Evolutionary conservation across 306 rosid genomes (phyloP).

Genomic region (Quercus dentata): DNA sequence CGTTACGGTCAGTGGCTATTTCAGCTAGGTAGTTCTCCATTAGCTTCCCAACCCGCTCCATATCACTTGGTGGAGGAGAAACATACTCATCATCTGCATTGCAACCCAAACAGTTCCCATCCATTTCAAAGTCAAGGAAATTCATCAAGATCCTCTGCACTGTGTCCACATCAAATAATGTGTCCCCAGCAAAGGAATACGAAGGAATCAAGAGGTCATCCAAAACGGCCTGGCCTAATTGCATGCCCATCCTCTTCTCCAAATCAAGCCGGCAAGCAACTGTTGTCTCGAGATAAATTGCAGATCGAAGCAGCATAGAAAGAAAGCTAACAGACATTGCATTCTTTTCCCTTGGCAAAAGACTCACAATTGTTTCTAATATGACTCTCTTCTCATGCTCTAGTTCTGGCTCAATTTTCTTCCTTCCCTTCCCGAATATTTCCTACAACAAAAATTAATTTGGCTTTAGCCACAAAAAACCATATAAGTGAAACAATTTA

Average conservation of each 20-base stretch:
- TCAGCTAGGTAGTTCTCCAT: conserved; percentile 88
- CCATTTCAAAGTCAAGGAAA: conserved; percentile 52
- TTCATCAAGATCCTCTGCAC: conserved; percentile 68
- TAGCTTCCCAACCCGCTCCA: conserved; percentile 67
- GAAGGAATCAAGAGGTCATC: conserved; percentile 93
- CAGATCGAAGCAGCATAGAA: conserved; percentile 79
- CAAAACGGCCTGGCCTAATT: conserved; percentile 71
- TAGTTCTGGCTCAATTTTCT: conserved; percentile 61
- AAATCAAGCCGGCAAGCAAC: conserved; percentile 93
- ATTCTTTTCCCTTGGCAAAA: conserved; percentile 76
- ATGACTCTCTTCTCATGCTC: conserved; percentile 93
- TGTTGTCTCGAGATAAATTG: conserved; percentile 81
- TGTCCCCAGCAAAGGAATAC: conserved; percentile 72
- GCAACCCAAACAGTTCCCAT: conserved; percentile 32
- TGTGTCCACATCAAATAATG: conserved; percentile 82
- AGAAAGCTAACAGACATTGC: conserved; percentile 90
- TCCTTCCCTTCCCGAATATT: conserved; percentile 73
- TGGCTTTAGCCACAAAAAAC: conserved; percentile 4
- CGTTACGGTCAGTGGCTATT: conserved; percentile 71
- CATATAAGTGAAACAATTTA: not conserved
- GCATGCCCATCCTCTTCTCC: conserved; percentile 82
- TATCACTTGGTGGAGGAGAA: conserved; percentile 51
- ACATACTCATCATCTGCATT: conserved; percentile 45
- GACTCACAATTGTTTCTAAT: conserved; percentile 84
- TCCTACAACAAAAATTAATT: conserved; percentile 45